Evolutionary conservation across 208 protist species (phyloP), one percentile per base, ranked within the genome.

Genomic region (Leishmania tropica): DNA sequence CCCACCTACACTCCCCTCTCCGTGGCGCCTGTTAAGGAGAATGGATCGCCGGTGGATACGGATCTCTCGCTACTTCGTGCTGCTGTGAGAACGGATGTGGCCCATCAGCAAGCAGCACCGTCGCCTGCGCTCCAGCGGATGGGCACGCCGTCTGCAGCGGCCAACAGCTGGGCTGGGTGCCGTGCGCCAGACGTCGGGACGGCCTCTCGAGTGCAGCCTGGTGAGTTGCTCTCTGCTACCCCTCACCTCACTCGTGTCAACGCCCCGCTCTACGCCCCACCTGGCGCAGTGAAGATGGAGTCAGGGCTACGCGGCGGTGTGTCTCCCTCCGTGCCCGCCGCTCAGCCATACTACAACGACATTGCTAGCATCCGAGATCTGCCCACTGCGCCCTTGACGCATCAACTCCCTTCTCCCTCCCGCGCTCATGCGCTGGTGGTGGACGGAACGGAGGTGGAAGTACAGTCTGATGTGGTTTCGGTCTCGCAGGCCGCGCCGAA

Each of bases 1-100:
- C 88, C 86, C 11, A 84, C 74, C 53, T 91, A 88, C 76, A 87
- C 84, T 17, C 84, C 85, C 0, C 76, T 88, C 58, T 86, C 86
- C 0, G 80, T 83, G 3, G 65, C 84, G 40, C 86, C 85, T 2
- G 64, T 76, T 28, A 87, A 90, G 74, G 3, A 17, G 48, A 47
- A 51, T 10, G 80, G 17, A 10, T 81, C 85, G 21, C 71, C 65
- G 10, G 45, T 15, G 31, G 13, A 68, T 17, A 21, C 76, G 15
- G 76, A 85, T 42, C 42, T 85, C 28, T 72, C 68, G 13, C 71
- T 77, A 3, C 56, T 85, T 53, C 58, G 62, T 2, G 81, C 76
- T 21, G 76, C 76, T 8, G 81, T 85, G 70, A 47, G 17, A 60
- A 2, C 8, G 45, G 81, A 85, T 58, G 75, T 85, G 35, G 68